Conservation (phyloP, 2,329 filamentous ascomycete genomes). For the Fusarium burgessii region DNA sequence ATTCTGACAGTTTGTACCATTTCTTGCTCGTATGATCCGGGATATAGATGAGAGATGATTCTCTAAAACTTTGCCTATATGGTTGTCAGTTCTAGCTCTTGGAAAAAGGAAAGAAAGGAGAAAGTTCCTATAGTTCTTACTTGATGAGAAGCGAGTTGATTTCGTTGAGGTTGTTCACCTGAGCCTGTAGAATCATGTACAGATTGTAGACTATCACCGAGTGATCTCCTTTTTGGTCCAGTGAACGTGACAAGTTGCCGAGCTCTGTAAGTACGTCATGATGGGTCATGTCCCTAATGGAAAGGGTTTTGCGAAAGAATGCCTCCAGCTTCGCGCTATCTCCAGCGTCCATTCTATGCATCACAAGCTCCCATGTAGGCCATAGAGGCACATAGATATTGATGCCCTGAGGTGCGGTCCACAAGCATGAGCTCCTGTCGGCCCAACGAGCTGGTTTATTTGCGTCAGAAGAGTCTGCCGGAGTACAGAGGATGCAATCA, state of each 20-base stretch:
- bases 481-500: background rate
- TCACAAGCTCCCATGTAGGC: background rate
- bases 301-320: background rate
- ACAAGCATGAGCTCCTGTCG: background rate
- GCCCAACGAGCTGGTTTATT: background rate
- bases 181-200: background rate
- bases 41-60: background rate
- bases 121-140: background rate
- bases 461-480: accelerated
- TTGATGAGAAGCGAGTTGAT: background rate
- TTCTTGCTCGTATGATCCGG: accelerated
- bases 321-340: background rate
- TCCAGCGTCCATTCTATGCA: background rate
- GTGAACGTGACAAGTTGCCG: background rate
- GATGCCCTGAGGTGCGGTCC: background rate
- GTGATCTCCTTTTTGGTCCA: background rate
- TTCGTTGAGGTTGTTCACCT: background rate
- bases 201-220: accelerated
- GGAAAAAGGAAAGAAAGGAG: accelerated
- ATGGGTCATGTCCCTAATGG: background rate
- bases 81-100: accelerated
- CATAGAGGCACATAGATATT: background rate
- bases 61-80: background rate
- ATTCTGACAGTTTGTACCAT: background rate
- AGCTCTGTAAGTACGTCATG: background rate